Conservation (phyloP, 306 rosid species). For the Lithocarpus polystachyus region DNA sequence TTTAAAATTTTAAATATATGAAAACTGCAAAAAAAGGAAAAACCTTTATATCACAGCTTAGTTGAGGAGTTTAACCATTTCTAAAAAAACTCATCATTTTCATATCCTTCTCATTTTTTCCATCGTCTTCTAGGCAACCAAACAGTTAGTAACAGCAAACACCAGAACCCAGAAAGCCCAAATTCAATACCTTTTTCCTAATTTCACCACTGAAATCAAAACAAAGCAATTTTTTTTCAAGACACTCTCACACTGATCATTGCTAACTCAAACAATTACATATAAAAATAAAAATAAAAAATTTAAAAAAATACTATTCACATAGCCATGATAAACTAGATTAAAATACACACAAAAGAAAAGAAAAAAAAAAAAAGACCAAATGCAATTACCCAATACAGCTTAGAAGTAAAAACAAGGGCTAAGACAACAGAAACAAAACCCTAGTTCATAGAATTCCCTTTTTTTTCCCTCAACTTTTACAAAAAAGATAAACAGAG, state of each 20-base stretch:
- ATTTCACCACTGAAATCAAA: neutral
- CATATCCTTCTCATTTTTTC: neutral
- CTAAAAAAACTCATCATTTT: neutral
- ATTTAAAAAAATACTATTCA: neutral
- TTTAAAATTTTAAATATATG: neutral
- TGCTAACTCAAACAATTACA: neutral
- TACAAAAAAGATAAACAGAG: neutral
- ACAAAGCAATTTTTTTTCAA: neutral
- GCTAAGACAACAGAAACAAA: constrained; percentile 18
- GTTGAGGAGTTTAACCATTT: neutral
- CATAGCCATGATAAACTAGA: constrained; percentile 14
- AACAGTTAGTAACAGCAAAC: neutral
- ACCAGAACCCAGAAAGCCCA: neutral
- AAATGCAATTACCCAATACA: constrained; percentile 8
- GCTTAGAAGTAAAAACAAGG: constrained; percentile 12
- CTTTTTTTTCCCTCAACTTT: neutral
- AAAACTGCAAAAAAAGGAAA: constrained; percentile 5
- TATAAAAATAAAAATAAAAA: neutral
- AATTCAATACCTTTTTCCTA: neutral
- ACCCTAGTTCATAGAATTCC: constrained; percentile 36
- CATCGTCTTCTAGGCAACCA: neutral
- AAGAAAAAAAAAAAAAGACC: constrained; percentile 2
- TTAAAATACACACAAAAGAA: constrained; percentile 9
- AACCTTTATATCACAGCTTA: constrained; percentile 4
- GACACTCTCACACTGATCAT: constrained; percentile 2